Evolutionary conservation across 2,329 filamentous ascomycete genomes (phyloP).

Genomic region (Aspergillus candidus): DNA sequence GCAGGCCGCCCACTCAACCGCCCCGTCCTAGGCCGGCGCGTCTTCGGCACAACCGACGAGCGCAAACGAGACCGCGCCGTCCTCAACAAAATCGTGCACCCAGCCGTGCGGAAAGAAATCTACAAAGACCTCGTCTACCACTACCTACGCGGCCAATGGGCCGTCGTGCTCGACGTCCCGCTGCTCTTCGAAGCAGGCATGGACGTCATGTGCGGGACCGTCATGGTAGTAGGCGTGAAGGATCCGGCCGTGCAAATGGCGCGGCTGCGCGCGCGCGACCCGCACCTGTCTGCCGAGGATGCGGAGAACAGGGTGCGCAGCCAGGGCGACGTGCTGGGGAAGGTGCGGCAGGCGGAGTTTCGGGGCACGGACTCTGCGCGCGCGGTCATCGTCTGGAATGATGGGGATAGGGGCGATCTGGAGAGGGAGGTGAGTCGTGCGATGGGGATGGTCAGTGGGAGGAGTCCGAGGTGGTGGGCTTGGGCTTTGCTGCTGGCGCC

Average conservation of each 20-base stretch:
- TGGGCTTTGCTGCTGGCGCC: constrained; percentile 63
- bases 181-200: constrained; percentile 84
- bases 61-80: constrained; percentile 64
- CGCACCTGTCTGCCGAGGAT: constrained; percentile 75
- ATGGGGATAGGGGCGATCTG: constrained; percentile 66
- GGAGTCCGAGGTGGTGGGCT: constrained; percentile 80
- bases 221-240: constrained; percentile 78
- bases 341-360: constrained; percentile 68
- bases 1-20: constrained; percentile 63
- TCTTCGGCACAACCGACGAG: constrained; percentile 76
- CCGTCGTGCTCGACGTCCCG: constrained; percentile 86
- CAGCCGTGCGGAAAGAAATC: constrained; percentile 78
- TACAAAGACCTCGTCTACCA: constrained; percentile 64
- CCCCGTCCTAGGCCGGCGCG: constrained; percentile 72
- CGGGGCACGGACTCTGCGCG: constrained; percentile 49
- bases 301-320: constrained; percentile 79
- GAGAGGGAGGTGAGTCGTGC: constrained; percentile 59
- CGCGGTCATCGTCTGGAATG: constrained; percentile 88
- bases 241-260: constrained; percentile 78
- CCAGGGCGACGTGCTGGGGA: constrained; percentile 78
- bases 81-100: constrained; percentile 88
- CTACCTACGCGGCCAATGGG: constrained; percentile 74
- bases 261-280: constrained; percentile 67
- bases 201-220: constrained; percentile 76
- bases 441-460: constrained; percentile 55